Conservation (phyloP, 1,139 yeast species). For the Sporopachydermia cereana region DNA sequence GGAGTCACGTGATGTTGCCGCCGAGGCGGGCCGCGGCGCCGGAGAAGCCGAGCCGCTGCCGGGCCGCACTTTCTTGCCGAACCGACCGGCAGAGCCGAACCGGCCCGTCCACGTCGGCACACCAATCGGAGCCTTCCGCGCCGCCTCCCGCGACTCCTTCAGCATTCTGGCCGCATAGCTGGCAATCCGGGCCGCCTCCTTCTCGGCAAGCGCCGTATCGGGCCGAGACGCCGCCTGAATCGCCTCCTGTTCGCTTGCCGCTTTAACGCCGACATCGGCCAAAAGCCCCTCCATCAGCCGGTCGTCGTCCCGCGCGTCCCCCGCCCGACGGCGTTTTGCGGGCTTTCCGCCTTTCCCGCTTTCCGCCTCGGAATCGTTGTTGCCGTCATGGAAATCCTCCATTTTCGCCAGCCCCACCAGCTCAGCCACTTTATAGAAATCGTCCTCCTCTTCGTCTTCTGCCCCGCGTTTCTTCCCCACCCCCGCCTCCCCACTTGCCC, state of each 20-base stretch:
- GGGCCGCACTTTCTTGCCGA: constrained; percentile 17
- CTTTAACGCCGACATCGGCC: constrained; percentile 60
- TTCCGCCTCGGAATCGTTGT: constrained; percentile 20
- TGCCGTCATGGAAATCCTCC: constrained; percentile 36
- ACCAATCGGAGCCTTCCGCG: constrained; percentile 59
- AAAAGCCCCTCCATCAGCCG: constrained; percentile 68
- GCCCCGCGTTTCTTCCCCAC: constrained; percentile 36
- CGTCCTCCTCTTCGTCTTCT: constrained; percentile 38
- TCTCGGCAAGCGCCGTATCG: constrained; percentile 46
- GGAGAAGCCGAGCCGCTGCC: no score
- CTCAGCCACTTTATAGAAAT: constrained; percentile 38
- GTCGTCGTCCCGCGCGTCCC: constrained; percentile 37
- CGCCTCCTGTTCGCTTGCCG: constrained; percentile 70
- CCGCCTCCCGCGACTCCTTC: constrained; percentile 49
- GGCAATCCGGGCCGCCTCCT: constrained; percentile 72
- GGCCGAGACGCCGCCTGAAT: constrained; percentile 48
- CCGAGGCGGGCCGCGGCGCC: no score
- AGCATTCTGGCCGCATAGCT: constrained; percentile 65
- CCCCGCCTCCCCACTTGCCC: constrained; percentile 34
- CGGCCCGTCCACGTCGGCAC: constrained; percentile 96
- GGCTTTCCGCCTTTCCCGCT: constrained; percentile 2
- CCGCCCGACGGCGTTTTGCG: constrained; percentile 8
- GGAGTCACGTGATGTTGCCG: neutral
- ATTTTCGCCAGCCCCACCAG: constrained; percentile 45
- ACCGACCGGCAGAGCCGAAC: constrained; percentile 73